Conservation (phyloP, 192 early-diverging fungal genomes). For the Coemansia sp. region DNA sequence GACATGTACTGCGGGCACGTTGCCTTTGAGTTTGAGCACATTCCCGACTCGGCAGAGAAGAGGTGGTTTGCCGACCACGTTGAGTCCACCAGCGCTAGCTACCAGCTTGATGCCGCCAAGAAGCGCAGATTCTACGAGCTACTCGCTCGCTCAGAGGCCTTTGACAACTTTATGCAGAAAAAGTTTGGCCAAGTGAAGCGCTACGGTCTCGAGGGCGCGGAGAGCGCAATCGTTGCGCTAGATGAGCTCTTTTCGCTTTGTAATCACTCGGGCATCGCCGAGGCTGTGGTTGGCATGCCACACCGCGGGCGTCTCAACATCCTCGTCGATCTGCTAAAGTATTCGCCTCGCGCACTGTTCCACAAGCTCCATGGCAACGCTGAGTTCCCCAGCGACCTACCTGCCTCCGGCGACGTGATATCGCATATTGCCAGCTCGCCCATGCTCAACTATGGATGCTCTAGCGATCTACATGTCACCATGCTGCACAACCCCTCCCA, state of each 20-base stretch:
- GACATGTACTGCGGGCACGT: constrained; percentile 76
- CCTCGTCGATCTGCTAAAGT: constrained; percentile 83
- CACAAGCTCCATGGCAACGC: constrained; percentile 92
- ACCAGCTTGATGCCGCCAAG: constrained; percentile 30
- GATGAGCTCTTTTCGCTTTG: constrained; percentile 77
- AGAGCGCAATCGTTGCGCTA: constrained; percentile 90
- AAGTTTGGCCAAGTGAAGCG: constrained; percentile 95
- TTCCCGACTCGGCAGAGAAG: constrained; percentile 80
- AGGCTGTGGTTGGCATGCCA: constrained; percentile 92
- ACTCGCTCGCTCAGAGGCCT: constrained; percentile 73
- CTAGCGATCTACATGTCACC: constrained; percentile 68
- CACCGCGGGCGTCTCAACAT: constrained; percentile 95
- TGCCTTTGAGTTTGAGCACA: constrained; percentile 94
- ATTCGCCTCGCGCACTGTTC: constrained; percentile 78
- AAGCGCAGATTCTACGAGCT: constrained; percentile 77
- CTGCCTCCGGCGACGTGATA: constrained; percentile 87
- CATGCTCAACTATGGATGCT: constrained; percentile 66
- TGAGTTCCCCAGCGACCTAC: constrained; percentile 77
- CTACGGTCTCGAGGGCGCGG: constrained; percentile 95
- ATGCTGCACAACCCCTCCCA: constrained; percentile 97
- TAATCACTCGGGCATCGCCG: constrained; percentile 66
- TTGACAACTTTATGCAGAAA: constrained; percentile 98
- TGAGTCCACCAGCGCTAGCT: constrained; percentile 56
- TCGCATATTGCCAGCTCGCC: constrained; percentile 85
- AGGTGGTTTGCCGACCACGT: constrained; percentile 87